phyloP scores from a whole-genome alignment of 1,139 yeast genomes.

The Barnettozyma hawaiiensis region DNA sequence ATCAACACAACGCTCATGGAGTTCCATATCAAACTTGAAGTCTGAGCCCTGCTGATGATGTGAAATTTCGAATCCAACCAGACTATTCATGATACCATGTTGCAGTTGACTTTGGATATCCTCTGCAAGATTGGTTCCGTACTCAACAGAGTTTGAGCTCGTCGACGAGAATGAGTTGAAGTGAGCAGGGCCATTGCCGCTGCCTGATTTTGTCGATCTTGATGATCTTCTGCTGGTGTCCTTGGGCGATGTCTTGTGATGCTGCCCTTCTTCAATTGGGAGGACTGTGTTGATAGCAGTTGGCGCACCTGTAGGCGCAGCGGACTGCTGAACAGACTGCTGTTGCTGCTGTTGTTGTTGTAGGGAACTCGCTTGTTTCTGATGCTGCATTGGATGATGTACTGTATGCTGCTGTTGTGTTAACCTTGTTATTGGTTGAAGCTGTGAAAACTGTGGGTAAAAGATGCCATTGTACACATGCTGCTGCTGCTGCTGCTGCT shows the following conservation, averaged over 20 bases:
- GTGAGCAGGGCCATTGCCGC: not conserved
- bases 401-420: not conserved
- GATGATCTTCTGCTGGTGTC: conserved; percentile 4
- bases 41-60: not conserved
- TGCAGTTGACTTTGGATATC: conserved; percentile 8
- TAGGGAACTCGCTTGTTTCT: too few species aligned
- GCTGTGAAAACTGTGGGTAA: not conserved
- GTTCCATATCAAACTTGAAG: not conserved
- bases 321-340: not conserved
- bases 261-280: not conserved
- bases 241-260: not conserved
- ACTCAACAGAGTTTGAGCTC: not conserved
- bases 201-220: conserved; percentile 18
- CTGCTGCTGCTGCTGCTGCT: not conserved
- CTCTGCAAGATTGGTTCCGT: not conserved
- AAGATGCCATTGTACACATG: not conserved
- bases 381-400: not conserved
- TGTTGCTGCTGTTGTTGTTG: not conserved
- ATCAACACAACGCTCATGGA: conserved; percentile 29
- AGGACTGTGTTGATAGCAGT: not conserved
- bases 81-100: conserved; percentile 24
- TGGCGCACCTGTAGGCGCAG: not conserved
- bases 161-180: conserved; percentile 1
- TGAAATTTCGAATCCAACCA: conserved; percentile 14
- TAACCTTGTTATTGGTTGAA: not conserved